Evolutionary conservation across 1,139 yeast species (phyloP), one percentile per base, ranked within the genome.

Genomic region (Williopsis jadinii): DNA sequence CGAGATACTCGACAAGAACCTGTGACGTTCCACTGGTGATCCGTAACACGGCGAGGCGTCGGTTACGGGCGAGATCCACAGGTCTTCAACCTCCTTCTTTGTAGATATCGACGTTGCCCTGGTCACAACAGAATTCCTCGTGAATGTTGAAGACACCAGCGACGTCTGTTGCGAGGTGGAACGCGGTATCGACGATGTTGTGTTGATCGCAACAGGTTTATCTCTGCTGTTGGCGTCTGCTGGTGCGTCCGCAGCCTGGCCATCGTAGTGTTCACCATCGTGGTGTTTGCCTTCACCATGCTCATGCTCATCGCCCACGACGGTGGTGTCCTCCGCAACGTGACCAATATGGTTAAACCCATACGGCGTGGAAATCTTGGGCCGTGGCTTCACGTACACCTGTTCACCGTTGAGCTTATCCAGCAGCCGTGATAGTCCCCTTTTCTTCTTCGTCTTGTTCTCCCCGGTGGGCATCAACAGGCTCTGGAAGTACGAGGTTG

Each of bases 341-440:
- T 55, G 59, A 8, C 52, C 47, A 35, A 55, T 48, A 34, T 55
- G 59, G 9, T 47, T 50, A 39, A 55, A 55, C 0, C 45, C 55
- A 35, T 49, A 55, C 2, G 59, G 59, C 1, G 58, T 54, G 3
- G 58, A 53, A 11, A 53, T 53, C 41, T 52, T 51, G 3, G 37
- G 42, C 36, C 44, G 44, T 29, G 32, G 36, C 12, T 28, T 26
- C 19, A n/a, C 10, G 27, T 8, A 14, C 28, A 5, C 15, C 36
- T 15, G 27, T 37, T 39, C 34, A 29, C 35, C 42, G 8, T 52
- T 40, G 11, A 52, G 30, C 29, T 43, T 54, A 45, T 53, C 59
- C 43, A 62, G 60, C 15, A 60, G 46, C 24, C 24, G 24, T 14
- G 49, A 51, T 12, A 54, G 36, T 13, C 62, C 44, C 13, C 43